Conservation (phyloP, 306 rosid species). For the Leucaena leucocephala region DNA sequence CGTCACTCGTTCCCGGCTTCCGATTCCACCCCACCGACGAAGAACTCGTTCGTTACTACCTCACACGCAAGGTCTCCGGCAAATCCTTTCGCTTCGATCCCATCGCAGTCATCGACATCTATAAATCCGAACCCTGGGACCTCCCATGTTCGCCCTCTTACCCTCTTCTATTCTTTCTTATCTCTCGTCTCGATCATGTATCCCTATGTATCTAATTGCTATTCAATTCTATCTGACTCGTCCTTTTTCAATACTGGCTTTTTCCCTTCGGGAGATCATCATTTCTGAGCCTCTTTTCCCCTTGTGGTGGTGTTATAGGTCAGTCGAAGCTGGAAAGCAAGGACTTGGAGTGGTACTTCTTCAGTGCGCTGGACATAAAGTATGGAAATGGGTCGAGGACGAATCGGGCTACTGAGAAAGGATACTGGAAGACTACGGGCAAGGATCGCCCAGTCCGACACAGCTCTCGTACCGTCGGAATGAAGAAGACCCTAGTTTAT, state of each 20-base stretch:
- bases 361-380: slow-evolving; percentile 76
- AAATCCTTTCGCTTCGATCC: slow-evolving; percentile 56
- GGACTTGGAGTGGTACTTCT: slow-evolving; percentile 96
- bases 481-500: slow-evolving; percentile 95
- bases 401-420: slow-evolving; percentile 82
- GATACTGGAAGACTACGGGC: slow-evolving; percentile 98
- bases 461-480: slow-evolving; percentile 50
- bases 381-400: slow-evolving; percentile 81
- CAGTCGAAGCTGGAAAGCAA: slow-evolving; percentile 70
- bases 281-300: not conserved
- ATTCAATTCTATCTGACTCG: not conserved
- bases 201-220: not conserved
- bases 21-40: slow-evolving; percentile 97
- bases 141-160: slow-evolving; percentile 62
- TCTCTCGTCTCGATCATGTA: not conserved
- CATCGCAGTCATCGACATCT: slow-evolving; percentile 71
- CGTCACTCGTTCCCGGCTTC: slow-evolving; percentile 77
- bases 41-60: slow-evolving; percentile 75
- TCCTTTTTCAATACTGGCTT: not conserved
- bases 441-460: slow-evolving; percentile 67
- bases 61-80: slow-evolving; percentile 69
- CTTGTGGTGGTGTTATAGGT: slow-evolving; percentile 38
- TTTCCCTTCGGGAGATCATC: not conserved
- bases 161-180: not conserved
- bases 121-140: slow-evolving; percentile 93